Evolutionary conservation across 1,139 yeast genomes (phyloP), one percentile per base, ranked within the genome.

Genomic region (Yamadazyma songkhlaensis): DNA sequence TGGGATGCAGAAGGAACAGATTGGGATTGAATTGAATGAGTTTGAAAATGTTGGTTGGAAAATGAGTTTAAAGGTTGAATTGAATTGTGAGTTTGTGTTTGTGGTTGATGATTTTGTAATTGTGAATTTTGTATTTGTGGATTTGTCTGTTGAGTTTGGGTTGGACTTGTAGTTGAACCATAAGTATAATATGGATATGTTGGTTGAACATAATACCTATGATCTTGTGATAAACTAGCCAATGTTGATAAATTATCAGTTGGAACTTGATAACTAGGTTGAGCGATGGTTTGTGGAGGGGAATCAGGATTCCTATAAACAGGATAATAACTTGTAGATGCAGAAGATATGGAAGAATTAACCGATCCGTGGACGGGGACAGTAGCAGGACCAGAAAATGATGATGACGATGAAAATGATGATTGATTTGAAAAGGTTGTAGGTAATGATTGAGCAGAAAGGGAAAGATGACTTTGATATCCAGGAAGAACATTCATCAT

Each of bases 261-360:
- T n/a, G 9, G 29, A 6, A 12, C 14, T 26, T 4, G 29, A 6
- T 24, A 11, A 9, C 7, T 4, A 24, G 20, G 20, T 4, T 17
- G 4, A 4, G 6, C 6, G 6, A 17, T 6, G 20, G 20, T 17
- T 17, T 17, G 20, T 17, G 20, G 20, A 9, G 25, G 15, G 9
- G 32, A 21, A 11, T 30, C 15, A 4, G 31, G 31, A 13, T 28
- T 28, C 13, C 31, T 15, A 10, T 28, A 28, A 8, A n/a, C 6
- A 28, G 31, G 31, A 28, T 28, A 28, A 20, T 28, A 28, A 20
- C 31, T 12, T 10, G n/a, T 28, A 5, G 31, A 28, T 9, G 31
- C n/a, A 28, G 31, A 7, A 8, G 32, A 29, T 6, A 17, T 29
- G 22, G 32, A 29, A 4, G 22, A 17, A 20, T 17, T 29, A n/a